A percentile compares a stretch with the other conserved stretches of the same genome.
Conservation (phyloP, 176 grass and related monocot species). For the Alloteropsis semialata region DNA sequence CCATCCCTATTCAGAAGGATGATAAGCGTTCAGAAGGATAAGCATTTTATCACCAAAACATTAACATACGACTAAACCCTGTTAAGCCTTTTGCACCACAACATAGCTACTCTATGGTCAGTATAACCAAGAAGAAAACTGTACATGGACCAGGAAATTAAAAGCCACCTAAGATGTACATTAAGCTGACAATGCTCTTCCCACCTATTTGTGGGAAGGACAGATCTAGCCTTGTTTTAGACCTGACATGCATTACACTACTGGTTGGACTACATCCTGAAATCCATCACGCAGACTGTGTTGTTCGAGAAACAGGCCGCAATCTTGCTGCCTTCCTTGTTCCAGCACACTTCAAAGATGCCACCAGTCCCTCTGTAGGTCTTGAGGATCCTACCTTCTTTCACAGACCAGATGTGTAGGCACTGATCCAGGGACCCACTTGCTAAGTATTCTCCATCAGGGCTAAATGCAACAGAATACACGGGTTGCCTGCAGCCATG, state of each 20-base stretch:
- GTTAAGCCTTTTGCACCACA: neutral
- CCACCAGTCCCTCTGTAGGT: slow-evolving; percentile 86
- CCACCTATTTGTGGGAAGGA: neutral
- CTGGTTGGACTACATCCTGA: slow-evolving; percentile 57
- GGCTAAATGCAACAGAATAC: slow-evolving; percentile 95
- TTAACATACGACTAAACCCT: neutral
- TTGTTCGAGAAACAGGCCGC: slow-evolving; percentile 94
- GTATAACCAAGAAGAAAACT: neutral
- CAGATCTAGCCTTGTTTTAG: neutral
- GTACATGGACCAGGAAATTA: slow-evolving; percentile 4
- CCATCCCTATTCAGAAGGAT: neutral
- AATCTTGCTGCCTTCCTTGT: slow-evolving; percentile 95
- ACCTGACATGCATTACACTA: neutral
- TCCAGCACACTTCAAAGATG: slow-evolving; percentile 99
- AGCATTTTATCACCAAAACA: neutral
- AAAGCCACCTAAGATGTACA: slow-evolving; percentile 9
- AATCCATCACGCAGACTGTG: slow-evolving; percentile 90
- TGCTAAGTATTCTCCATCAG: slow-evolving; percentile 84
- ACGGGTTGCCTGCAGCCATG: slow-evolving; percentile 70
- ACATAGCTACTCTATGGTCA: slow-evolving; percentile 21
- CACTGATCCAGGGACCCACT: slow-evolving; percentile 95
- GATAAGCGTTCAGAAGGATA: too few relatives aligned
- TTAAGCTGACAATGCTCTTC: neutral
- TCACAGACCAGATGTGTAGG: slow-evolving; percentile 95
- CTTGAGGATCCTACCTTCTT: slow-evolving; percentile 84